Base-by-base conservation (phyloP, 2,329 filamentous ascomycete species). In the Nigrospora oryzae region DNA sequence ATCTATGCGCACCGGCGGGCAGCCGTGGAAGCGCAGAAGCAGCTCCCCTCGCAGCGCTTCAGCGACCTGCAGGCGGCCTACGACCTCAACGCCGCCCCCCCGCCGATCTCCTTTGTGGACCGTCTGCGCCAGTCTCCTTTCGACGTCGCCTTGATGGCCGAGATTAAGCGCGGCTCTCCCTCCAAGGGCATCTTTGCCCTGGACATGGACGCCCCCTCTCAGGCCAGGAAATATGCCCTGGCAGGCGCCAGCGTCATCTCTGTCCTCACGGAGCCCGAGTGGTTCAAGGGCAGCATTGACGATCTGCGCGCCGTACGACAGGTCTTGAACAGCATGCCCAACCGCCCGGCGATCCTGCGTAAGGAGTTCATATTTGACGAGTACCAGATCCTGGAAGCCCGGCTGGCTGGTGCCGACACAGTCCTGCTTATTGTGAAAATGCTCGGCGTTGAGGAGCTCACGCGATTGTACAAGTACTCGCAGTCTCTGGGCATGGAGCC, bases 331-430 rank as follows among this genome's bases (percentile, higher is more conserved):
- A 84, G 86, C 12, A 89, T 98, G 83, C 84, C 88, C 2, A 94
- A 96, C 61, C 79, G 93, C 43, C 94, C 93, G 3, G 94, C 91
- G 2, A 79, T 98, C 12, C 70, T 98, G 30, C 83, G 94, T 19
- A 98, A 98, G 62, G 93, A 98, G 56, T 98, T 98, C 58, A 82
- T 98, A 36, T 98, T 97, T 58, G 90, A 97, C 38, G 89, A 97
- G 62, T 98, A 98, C 61, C 93, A 98, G 64, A 97, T 98, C 44
- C 74, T 98, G 7, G 93, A 98, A 66, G 93, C 90, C 28, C 79
- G 94, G 40, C 70, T 98, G 45, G 89, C 91, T 12, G 93, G 93
- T 52, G 93, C 93, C 8, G 91, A 98, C 64, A 96, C 91, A 0
- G 84, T 98, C 15, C 73, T 98, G 23, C 76, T 98, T 16, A 98